These are phyloP conservation scores for Chlorella sp. DNA, from an alignment of 139 green algal species.

Conservation along the genomic window DNA sequence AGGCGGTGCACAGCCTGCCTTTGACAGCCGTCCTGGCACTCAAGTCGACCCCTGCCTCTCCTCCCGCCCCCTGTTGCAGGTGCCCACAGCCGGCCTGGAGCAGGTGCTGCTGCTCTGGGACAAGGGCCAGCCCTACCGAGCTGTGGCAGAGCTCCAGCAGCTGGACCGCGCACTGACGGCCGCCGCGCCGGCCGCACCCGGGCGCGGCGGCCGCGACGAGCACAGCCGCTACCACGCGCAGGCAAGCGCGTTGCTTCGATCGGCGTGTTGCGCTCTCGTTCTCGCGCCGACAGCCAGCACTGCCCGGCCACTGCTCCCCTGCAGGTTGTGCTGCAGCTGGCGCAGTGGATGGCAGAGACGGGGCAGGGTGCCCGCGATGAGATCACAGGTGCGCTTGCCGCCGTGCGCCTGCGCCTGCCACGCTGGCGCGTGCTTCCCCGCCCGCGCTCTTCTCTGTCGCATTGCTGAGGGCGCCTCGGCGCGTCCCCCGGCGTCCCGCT, in stretches of 20 bases:
- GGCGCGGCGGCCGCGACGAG: too few relatives aligned
- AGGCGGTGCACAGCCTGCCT: too few relatives aligned
- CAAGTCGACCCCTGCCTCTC: too few relatives aligned
- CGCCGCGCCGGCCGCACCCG: too few relatives aligned
- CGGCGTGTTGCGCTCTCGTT: too few relatives aligned
- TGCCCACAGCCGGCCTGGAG: slow-evolving; percentile 68
- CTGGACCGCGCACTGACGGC: too few relatives aligned
- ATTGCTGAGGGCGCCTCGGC: too few relatives aligned
- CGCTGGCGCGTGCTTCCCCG: not conserved
- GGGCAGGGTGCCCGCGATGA: slow-evolving; percentile 76
- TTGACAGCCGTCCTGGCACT: too few relatives aligned
- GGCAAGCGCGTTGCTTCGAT: not conserved
- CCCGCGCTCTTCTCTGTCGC: not conserved
- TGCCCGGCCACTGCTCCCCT: not conserved
- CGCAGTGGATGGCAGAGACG: slow-evolving; percentile 74
- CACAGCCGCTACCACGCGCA: slow-evolving; percentile 9
- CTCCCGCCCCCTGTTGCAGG: too few relatives aligned
- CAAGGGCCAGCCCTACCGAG: slow-evolving; percentile 50
- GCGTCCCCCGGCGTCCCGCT: too few relatives aligned
- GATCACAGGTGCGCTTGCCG: slow-evolving; percentile 47
- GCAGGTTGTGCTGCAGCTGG: slow-evolving; percentile 71
- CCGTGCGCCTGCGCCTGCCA: not conserved
- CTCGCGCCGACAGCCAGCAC: too few relatives aligned
- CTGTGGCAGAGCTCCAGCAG: slow-evolving; percentile 49
- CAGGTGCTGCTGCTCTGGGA: slow-evolving; percentile 86